Base-by-base conservation (phyloP, 2,329 filamentous ascomycete species). In the Penicillium sclerotigenum region DNA sequence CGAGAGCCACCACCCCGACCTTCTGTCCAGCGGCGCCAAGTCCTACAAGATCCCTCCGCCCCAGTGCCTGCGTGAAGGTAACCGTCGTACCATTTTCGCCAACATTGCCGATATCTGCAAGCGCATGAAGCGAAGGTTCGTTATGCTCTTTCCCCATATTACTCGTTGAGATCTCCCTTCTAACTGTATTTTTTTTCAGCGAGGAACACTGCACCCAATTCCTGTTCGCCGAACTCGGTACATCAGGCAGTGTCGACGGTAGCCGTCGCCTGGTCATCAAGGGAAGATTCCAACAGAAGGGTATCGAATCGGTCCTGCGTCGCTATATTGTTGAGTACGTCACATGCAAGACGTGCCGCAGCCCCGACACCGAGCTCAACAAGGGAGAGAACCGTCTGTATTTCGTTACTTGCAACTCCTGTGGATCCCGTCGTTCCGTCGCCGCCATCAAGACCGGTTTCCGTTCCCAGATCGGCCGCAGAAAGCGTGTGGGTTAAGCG, bases 371-470 rank as follows among this genome's bases (percentile, higher is more conserved):
- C 52, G 91, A 96, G 74, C 86, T 99, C 73, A 95, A 88, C 86
- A 97, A 97, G 83, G 94, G 93, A 78, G 94, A 99, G 80, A 99
- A 97, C 83, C 89, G 94, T 81, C 83, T 99, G 63, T 97, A 96
- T 82, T 99, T 97, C 82, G 91, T 99, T 73, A 97, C 92, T 58
- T 97, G 93, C 86, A 96, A 94, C 80, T 88, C 87, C 57, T 91
- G 88, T 70, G 87, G 87, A 62, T 89, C 86, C 50, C 83, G 93
- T 78, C 88, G 92, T 74, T 91, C 87, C 71, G 93, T 97, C 74
- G 91, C 91, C 59, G 92, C 94, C 66, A 99, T 99, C 88, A 99
- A 99, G 87, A 96, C 91, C 60, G 94, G 94, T 91, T 99, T 99
- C 91, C 95, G 92, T 71, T 94, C 94, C 77, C 94, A 97, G 80